Percentiles rank a stretch among this genome's conserved stretches.
Evolutionary conservation across 2,329 filamentous ascomycete species (phyloP).

Genomic region (Cytospora schulzeri): DNA sequence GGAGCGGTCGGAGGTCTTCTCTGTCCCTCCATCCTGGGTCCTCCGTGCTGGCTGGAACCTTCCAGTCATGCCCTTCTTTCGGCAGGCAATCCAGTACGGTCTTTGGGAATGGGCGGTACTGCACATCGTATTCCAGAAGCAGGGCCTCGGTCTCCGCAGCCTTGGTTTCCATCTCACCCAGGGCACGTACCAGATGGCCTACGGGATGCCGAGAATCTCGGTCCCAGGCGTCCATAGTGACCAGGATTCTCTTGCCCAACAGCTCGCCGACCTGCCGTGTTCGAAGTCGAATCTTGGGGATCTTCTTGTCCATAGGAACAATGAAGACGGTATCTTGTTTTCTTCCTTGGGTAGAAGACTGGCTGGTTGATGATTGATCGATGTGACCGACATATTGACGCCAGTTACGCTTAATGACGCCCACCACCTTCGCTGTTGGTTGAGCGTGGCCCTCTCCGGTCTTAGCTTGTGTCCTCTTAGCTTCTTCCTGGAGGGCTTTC

Average conservation of each 20-base stretch:
- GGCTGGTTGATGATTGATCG: slow-evolving; percentile 80
- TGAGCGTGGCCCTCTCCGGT: slow-evolving; percentile 76
- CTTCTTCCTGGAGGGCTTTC: slow-evolving; percentile 86
- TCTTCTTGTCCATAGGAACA: slow-evolving; percentile 95
- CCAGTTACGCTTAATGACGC: slow-evolving; percentile 95
- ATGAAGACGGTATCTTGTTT: slow-evolving; percentile 93
- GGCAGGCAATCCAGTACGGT: slow-evolving; percentile 93
- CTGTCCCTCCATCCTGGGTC: slow-evolving; percentile 87
- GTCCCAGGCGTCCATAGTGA: slow-evolving; percentile 95
- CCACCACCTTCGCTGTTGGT: slow-evolving; percentile 89
- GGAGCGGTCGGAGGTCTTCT: slow-evolving; percentile 78
- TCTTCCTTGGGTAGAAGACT: slow-evolving; percentile 72
- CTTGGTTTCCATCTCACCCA: slow-evolving; percentile 94
- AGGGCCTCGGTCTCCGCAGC: slow-evolving; percentile 96
- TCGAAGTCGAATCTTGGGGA: slow-evolving; percentile 92
- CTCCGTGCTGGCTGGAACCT: slow-evolving; percentile 75
- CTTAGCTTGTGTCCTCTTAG: slow-evolving; percentile 79
- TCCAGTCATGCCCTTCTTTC: slow-evolving; percentile 90
- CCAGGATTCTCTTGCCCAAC: slow-evolving; percentile 85
- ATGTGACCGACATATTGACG: slow-evolving; percentile 96
- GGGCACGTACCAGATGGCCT: slow-evolving; percentile 89
- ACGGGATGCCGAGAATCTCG: slow-evolving; percentile 88
- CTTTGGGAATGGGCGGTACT: slow-evolving; percentile 96
- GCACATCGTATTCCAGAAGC: slow-evolving; percentile 92
- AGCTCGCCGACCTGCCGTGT: slow-evolving; percentile 89